Evolutionary conservation across 306 rosid genomes (phyloP).

Genomic region (Lupinus albus): DNA sequence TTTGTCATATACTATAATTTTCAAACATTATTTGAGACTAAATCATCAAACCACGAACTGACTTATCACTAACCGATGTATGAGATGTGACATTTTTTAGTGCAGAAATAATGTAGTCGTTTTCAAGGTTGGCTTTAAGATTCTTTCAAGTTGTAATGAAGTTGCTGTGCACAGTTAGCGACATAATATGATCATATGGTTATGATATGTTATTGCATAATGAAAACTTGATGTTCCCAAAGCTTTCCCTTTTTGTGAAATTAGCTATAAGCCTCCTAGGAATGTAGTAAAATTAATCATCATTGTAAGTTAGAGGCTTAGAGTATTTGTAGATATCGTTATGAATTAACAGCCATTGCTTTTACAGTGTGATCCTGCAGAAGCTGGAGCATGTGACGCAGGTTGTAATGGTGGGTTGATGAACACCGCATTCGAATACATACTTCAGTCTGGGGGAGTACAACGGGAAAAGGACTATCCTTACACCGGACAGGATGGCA

Average conservation of each 20-base stretch:
- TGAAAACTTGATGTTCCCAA: background rate
- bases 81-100: background rate
- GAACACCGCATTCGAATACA: slow-evolving; percentile 85
- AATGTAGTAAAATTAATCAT: background rate
- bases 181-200: background rate
- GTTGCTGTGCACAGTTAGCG: background rate
- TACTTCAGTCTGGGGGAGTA: slow-evolving; percentile 80
- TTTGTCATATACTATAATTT: background rate
- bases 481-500: slow-evolving; percentile 76
- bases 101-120: background rate
- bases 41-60: background rate
- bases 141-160: background rate
- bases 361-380: slow-evolving; percentile 90
- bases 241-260: background rate
- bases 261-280: background rate
- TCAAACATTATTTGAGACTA: background rate
- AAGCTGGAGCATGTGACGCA: slow-evolving; percentile 68
- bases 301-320: background rate
- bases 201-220: background rate
- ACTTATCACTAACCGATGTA: background rate
- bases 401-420: slow-evolving; percentile 94
- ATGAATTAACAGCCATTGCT: slow-evolving; percentile 27
- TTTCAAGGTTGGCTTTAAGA: background rate
- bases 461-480: slow-evolving; percentile 78
- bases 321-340: background rate